phyloP scores from a whole-genome alignment of 2,329 filamentous ascomycete genomes.

The Colletotrichum sp. region DNA sequence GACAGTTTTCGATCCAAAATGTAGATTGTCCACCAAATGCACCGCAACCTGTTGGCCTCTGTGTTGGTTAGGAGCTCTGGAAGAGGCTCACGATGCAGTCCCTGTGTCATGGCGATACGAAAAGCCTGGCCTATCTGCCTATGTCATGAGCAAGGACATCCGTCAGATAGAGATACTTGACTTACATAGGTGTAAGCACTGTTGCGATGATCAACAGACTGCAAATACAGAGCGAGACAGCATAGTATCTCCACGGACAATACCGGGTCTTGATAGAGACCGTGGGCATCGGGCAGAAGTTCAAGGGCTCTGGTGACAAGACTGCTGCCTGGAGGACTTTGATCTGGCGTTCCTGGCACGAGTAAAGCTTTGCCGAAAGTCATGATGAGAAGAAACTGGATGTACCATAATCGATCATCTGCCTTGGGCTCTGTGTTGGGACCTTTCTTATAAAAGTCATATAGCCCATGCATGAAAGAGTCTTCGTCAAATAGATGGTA shows the following conservation, averaged over 20 bases:
- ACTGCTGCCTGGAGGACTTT: slow-evolving; percentile 29
- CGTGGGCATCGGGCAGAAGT: slow-evolving; percentile 39
- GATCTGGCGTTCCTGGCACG: slow-evolving; percentile 56
- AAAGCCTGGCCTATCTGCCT: neutral
- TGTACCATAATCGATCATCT: slow-evolving; percentile 47
- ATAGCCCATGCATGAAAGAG: slow-evolving; percentile 45
- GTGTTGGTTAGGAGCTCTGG: neutral
- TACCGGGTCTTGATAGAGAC: slow-evolving; percentile 42
- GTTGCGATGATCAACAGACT: slow-evolving; percentile 47
- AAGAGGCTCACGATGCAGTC: neutral
- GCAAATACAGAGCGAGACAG: slow-evolving; percentile 51
- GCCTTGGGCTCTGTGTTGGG: slow-evolving; percentile 12
- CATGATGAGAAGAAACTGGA: slow-evolving; percentile 58
- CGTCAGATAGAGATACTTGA: neutral
- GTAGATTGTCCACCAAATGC: slow-evolving; percentile 4
- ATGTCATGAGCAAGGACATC: neutral
- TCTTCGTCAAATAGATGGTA: slow-evolving; percentile 61
- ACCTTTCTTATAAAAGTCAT: slow-evolving; percentile 29
- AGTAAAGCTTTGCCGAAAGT: slow-evolving; percentile 60
- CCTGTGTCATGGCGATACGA: neutral
- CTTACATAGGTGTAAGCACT: slow-evolving; percentile 44
- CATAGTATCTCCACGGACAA: slow-evolving; percentile 49
- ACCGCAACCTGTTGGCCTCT: neutral
- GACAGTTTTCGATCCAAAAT: slow-evolving; percentile 12
- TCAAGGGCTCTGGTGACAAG: slow-evolving; percentile 35